Evolutionary conservation across 2,329 filamentous ascomycete species (phyloP), one percentile per base, ranked within the genome.

Genomic region (Drechslerella stenobrocha): DNA sequence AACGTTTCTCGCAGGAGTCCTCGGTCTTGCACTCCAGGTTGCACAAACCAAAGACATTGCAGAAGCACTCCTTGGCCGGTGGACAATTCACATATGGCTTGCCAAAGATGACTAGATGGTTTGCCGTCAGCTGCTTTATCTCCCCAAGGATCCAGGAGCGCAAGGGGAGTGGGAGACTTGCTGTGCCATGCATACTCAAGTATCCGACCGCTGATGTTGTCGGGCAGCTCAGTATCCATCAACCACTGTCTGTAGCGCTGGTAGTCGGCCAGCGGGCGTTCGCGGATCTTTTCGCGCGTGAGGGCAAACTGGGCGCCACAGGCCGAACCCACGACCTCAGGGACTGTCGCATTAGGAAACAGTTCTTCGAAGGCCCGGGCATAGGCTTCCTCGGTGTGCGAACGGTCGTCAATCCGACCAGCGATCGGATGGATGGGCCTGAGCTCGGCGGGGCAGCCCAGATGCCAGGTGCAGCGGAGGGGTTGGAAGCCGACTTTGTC

Each of bases 301-400:
- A 86, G 80, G 0, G 81, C 85, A 69, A 87, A 87, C 74, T 87
- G 85, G n/a, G 83, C 83, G 75, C 84, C 87, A 73, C 84, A 87
- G 18, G 82, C 78, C 1, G 81, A 80, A 2, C 79, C 83, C 6
- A 86, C 78, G 13, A 79, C 73, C 0, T 77, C 20, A 2, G 64
- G 64, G 3, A 69, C 48, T 3, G 56, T 61, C 52, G 53, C 53
- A 42, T 69, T 63, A 7, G 64, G 57, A 20, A 63, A 63, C 8
- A 69, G 24, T 11, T 42, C 11, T 23, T 34, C 46, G 24, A 63
- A 63, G 11, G 52, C 57, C 34, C 44, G 22, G 15, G 64, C 64
- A 18, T 69, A 69, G 8, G 47, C 52, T 32, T 69, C 64, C 24
- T 69, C 64, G 26, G 64, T 63, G n/a, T 57, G 57, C 2, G 57